Base-by-base conservation (phyloP, 495 filamentous ascomycete genomes). In the Tuber calosporum region DNA sequence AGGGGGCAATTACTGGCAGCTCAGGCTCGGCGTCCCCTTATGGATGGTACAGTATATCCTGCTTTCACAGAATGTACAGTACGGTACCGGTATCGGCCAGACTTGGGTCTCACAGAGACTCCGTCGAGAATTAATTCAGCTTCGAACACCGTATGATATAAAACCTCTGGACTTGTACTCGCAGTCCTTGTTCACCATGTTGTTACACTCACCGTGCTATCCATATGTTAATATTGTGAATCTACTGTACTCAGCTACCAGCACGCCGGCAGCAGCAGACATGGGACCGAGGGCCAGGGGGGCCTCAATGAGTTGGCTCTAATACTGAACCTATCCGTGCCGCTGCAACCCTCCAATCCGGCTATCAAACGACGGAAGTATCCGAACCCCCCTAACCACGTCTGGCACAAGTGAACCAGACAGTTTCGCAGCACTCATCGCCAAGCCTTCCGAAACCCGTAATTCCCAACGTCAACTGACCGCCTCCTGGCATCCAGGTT, bases 391-490 rank as follows among this genome's bases (percentile, higher is more conserved):
- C 53, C 26, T 62, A 34, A 34, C 53, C 53, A 62, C 26, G 0
- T 7, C 13, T 34, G 34, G n/a, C 26, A 62, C 53, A 62, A 34
- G 53, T 4, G 0, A 15, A 6, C 2, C 1, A 5, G 3, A 34
- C 26, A 4, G 53, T 62, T 62, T 11, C 53, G 34, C 53, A 62
- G 34, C n/a, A 4, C 2, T 7, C 53, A 34, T 34, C 53, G 1
- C 26, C 26, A 62, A 17, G 0, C 19, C 19, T 62, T 62, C 53
- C 53, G 4, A 62, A 62, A 15, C 26, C 53, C 53, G 53, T 62
- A 62, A 62, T 62, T 62, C 53, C 53, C 26, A 62, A 62, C 53
- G 53, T 62, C 53, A 62, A 62, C 53, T 7, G 26, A n/a, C 26
- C 53, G 17, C 53, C 53, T 34, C 48, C n/a, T 2, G 11, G 7